Evolutionary conservation across 2,329 filamentous ascomycete genomes (phyloP).

Genomic region (Myriosclerotinia curreyana): DNA sequence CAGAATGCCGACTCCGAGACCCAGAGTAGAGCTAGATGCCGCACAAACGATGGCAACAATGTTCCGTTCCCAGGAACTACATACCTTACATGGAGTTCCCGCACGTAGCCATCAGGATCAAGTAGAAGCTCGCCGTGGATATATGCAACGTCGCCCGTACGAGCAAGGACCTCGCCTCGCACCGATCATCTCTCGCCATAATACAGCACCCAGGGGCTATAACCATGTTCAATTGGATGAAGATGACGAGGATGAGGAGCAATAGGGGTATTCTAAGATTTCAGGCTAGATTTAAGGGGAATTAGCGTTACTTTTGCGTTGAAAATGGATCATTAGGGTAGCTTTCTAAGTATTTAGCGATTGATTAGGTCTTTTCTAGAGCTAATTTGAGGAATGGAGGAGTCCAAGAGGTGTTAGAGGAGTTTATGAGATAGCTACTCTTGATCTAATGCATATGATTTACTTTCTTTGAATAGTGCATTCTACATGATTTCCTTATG

Average conservation of each 20-base stretch:
- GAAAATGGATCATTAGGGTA: neutral
- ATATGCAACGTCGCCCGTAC: neutral
- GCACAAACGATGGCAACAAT: slow-evolving; percentile 1
- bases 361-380: neutral
- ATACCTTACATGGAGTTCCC: neutral
- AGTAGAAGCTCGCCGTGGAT: accelerated
- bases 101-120: accelerated
- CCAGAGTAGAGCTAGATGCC: neutral
- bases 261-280: neutral
- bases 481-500: neutral
- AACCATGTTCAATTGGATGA: neutral
- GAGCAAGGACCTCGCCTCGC: neutral
- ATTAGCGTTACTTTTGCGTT: neutral
- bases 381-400: too few relatives aligned
- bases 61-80: neutral
- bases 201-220: neutral
- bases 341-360: neutral
- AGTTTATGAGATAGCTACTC: neutral
- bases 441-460: neutral
- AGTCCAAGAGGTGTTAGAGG: neutral
- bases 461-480: neutral
- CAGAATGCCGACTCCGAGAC: neutral
- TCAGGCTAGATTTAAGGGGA: neutral
- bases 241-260: neutral
- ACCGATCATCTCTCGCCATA: too few relatives aligned